phyloP scores from a whole-genome alignment of 768 basidiomycete genomes.

The Pisolithus sp. region DNA sequence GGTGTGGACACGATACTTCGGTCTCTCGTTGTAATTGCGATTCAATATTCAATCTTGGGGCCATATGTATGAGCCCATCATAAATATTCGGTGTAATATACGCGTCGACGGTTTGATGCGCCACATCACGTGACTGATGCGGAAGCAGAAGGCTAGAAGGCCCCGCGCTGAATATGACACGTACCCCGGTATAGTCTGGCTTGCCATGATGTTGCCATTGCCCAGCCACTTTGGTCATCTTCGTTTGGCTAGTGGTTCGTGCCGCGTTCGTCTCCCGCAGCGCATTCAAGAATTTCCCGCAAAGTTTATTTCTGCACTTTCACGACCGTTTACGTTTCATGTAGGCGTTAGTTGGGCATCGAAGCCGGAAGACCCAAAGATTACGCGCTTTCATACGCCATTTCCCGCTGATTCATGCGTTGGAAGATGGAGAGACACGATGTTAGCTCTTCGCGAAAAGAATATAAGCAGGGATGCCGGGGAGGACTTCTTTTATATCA shows the following conservation, averaged over 20 bases:
- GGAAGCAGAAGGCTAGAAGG: too few species aligned
- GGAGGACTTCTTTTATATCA: slow-evolving; percentile 63
- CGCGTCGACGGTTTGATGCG: too few species aligned
- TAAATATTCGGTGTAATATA: too few species aligned
- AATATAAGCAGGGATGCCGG: slow-evolving; percentile 38
- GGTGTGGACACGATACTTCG: not conserved
- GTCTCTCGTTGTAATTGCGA: not conserved
- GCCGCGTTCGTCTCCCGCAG: not conserved
- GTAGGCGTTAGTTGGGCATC: slow-evolving; percentile 74
- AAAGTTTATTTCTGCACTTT: slow-evolving; percentile 19
- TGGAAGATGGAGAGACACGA: slow-evolving; percentile 64
- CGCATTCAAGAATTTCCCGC: not conserved
- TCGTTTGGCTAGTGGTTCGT: not conserved
- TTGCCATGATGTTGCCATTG: slow-evolving; percentile 12
- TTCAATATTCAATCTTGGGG: too few species aligned
- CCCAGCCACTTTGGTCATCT: not conserved
- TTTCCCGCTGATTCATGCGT: slow-evolving; percentile 55
- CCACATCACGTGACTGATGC: not conserved
- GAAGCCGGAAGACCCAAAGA: slow-evolving; percentile 48
- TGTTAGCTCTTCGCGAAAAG: slow-evolving; percentile 42
- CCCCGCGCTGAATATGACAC: too few species aligned
- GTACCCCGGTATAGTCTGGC: not conserved
- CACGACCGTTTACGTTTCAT: slow-evolving; percentile 63
- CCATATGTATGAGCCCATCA: too few species aligned
- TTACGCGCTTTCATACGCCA: slow-evolving; percentile 33